Conservation (phyloP, 2,329 filamentous ascomycete genomes). For the Arthrobotrys sphaeroides region DNA sequence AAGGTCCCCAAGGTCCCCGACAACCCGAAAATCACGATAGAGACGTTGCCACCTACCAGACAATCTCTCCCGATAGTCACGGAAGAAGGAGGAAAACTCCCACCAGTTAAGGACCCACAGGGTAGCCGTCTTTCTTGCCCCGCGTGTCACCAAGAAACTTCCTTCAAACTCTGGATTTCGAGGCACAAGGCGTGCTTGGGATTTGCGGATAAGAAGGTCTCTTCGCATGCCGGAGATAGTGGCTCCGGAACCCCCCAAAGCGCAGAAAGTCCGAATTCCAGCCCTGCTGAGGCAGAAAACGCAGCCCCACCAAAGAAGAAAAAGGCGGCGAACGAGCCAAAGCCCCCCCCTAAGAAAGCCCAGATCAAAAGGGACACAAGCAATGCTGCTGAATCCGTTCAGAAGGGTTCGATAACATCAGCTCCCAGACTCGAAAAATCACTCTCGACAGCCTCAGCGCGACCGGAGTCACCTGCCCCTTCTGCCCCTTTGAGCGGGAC, state of each 20-base stretch:
- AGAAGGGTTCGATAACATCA: constrained; percentile 44
- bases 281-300: constrained; percentile 39
- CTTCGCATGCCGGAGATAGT: constrained; percentile 44
- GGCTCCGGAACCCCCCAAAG: constrained; percentile 47
- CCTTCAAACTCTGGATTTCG: constrained; percentile 45
- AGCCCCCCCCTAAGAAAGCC: constrained; percentile 36
- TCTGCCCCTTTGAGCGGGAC: constrained; percentile 1
- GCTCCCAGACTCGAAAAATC: constrained; percentile 48
- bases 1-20: constrained; percentile 34
- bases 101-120: constrained; percentile 40
- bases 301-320: constrained; percentile 39
- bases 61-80: constrained; percentile 38
- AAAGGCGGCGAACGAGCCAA: constrained; percentile 28
- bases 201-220: constrained; percentile 29
- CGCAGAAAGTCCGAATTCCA: constrained; percentile 42
- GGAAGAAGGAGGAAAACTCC: constrained; percentile 40
- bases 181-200: constrained; percentile 44
- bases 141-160: constrained; percentile 33
- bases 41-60: constrained; percentile 6
- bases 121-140: constrained; percentile 34
- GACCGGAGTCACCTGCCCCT: constrained; percentile 33
- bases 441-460: constrained; percentile 21
- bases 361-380: constrained; percentile 35
- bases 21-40: constrained; percentile 27
- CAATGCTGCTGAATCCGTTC: constrained; percentile 13